Percentiles rank a stretch among this genome's conserved stretches.
phyloP scores from a whole-genome alignment of 768 basidiomycete species.

The Auricularia cornea region DNA sequence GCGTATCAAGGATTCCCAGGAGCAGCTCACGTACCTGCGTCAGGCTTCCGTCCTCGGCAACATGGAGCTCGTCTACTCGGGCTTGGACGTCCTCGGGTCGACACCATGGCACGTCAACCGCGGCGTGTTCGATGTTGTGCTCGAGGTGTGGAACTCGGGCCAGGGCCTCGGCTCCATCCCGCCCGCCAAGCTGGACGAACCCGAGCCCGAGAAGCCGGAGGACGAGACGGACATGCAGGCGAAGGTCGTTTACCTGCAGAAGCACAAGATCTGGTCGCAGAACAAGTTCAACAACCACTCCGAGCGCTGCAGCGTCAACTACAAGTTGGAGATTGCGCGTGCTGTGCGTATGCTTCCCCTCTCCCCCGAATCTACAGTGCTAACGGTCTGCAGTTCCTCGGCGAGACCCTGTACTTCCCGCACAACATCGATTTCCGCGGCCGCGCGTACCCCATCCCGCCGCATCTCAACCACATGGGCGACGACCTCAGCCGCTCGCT shows the following conservation, averaged over 20 bases:
- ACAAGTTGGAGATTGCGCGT: slow-evolving; percentile 92
- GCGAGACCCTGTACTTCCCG: slow-evolving; percentile 83
- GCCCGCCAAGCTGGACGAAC: slow-evolving; percentile 52
- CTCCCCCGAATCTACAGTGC: background rate
- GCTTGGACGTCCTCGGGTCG: slow-evolving; percentile 80
- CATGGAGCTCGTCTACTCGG: slow-evolving; percentile 78
- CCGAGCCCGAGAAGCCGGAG: slow-evolving; percentile 54
- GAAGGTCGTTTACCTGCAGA: slow-evolving; percentile 45
- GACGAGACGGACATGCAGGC: slow-evolving; percentile 45
- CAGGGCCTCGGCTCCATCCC: slow-evolving; percentile 78
- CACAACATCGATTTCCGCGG: slow-evolving; percentile 98
- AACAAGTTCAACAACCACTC: slow-evolving; percentile 77
- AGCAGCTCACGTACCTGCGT: slow-evolving; percentile 72
- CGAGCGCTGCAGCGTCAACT: slow-evolving; percentile 87
- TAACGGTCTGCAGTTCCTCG: slow-evolving; percentile 53
- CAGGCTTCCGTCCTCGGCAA: slow-evolving; percentile 66
- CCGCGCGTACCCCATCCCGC: slow-evolving; percentile 92
- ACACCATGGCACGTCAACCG: slow-evolving; percentile 90
- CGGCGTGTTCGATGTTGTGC: slow-evolving; percentile 62
- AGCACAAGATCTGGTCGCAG: slow-evolving; percentile 47
- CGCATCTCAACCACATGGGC: slow-evolving; percentile 91
- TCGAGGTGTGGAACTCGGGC: slow-evolving; percentile 82
- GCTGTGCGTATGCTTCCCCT: slow-evolving; percentile 44
- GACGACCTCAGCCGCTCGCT: slow-evolving; percentile 89
- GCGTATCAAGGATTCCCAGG: slow-evolving; percentile 87